Percentiles rank a stretch among this genome's conserved stretches.
These are phyloP conservation scores for Secale cereale DNA, from an alignment of 176 grass and related monocot genomes.

Conservation along the genomic window DNA sequence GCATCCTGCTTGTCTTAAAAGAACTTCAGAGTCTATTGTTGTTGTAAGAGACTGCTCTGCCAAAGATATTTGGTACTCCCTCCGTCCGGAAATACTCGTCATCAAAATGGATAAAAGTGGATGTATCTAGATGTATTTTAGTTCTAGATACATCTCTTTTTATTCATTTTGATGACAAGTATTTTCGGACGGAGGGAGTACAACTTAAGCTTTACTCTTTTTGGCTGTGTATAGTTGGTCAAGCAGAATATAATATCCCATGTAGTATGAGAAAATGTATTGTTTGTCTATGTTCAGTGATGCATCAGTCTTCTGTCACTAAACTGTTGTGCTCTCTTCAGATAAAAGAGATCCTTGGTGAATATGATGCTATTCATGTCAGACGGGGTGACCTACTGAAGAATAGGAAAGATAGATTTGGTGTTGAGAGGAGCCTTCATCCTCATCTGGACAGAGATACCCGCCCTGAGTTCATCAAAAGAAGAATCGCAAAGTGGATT, in stretches of 20 bases:
- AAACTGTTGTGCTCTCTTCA: constrained; percentile 24
- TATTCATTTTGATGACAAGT: no score
- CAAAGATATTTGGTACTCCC: background rate
- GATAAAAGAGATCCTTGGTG: constrained; percentile 84
- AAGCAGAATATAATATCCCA: background rate
- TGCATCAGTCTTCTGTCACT: background rate
- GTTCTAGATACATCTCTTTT: no score
- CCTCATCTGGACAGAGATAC: constrained; percentile 98
- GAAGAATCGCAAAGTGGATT: constrained; percentile 85
- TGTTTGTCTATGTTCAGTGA: constrained; percentile 23
- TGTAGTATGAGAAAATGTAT: background rate
- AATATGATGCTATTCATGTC: constrained; percentile 99
- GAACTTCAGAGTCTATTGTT: background rate
- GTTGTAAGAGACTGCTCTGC: background rate
- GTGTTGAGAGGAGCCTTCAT: constrained; percentile 77
- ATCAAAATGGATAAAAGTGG: no score
- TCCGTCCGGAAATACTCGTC: no score
- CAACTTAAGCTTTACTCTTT: background rate
- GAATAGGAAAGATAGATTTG: constrained; percentile 85
- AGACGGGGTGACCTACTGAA: constrained; percentile 86
- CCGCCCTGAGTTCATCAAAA: constrained; percentile 75
- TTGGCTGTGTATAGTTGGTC: background rate
- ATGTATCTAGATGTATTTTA: no score
- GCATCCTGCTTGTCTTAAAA: background rate
- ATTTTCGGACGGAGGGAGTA: no score